Base-by-base conservation (phyloP, 2,329 filamentous ascomycete species). In the Phaeosphaeria sp. region DNA sequence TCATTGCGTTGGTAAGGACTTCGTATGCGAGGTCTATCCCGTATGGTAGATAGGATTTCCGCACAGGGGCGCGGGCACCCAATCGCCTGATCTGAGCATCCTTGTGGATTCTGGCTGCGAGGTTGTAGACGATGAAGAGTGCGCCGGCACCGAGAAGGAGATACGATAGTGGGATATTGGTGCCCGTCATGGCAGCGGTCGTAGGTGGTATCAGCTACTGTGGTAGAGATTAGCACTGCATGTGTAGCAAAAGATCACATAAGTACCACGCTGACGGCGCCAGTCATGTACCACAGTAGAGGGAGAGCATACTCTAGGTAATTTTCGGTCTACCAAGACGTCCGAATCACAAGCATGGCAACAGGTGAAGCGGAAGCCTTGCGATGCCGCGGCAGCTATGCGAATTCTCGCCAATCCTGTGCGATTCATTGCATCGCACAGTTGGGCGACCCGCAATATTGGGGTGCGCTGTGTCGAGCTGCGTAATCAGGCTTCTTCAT, bases 1-100 rank as follows among this genome's bases (percentile, higher is more conserved):
- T 71, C 49, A 81, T 74, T 7, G 83, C 83, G 46, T 84, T 78
- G 27, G 76, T 75, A 45, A 92, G 69, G n/a, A 84, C 83, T n/a
- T 77, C 72, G 66, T 79, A 81, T 30, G 93, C 78, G 58, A 92
- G 80, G 63, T 91, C 89, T 43, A 93, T 63, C 47, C 89, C 90
- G 42, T 71, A 74, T 1, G 81, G 81, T 6, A 77, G 64, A 55
- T 76, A 79, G 3, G 74, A 76, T 2, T 63, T 70, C 39, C 77
- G 66, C 8, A 69, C 56, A 1, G 79, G 76, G 2, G 80, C 89
- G 58, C 77, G 78, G 18, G 71, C 71, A 42, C 82, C 82, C n/a
- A 83, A 74, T 15, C 65, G 66, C 27, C 68, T 64, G 55, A 84
- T 79, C 51, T 69, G 77, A 24, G 67, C 64, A 60, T 80, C 75